Conservation (phyloP, 2,329 filamentous ascomycete genomes). For the Colletotrichum sp. region DNA sequence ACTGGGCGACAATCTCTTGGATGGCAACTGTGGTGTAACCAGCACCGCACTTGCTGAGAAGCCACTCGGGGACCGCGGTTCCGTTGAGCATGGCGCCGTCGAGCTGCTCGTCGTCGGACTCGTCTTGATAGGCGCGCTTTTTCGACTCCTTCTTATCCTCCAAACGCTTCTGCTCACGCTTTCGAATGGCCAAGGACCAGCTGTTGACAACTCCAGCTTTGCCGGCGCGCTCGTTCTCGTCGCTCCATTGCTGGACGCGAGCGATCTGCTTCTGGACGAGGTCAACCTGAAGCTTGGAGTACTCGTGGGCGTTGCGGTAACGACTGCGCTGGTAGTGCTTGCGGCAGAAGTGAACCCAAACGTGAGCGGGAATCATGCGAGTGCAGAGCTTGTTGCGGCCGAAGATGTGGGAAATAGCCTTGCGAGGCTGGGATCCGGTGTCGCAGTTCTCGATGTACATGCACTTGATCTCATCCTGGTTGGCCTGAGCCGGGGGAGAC, state of each 20-base stretch:
- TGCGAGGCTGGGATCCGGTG: constrained; percentile 67
- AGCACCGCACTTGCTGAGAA: constrained; percentile 48
- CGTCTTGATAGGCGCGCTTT: constrained; percentile 31
- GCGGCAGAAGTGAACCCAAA: constrained; percentile 80
- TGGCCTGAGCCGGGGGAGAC: constrained; percentile 3
- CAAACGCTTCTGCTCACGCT: constrained; percentile 66
- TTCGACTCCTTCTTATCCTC: constrained; percentile 41
- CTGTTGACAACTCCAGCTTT: constrained; percentile 52
- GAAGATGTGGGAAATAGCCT: constrained; percentile 82
- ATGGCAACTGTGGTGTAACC: constrained; percentile 55
- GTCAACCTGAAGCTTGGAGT: constrained; percentile 67
- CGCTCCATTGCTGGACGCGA: constrained; percentile 68
- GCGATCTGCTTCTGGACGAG: constrained; percentile 67
- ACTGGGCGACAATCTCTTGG: constrained; percentile 47
- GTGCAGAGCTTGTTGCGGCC: constrained; percentile 84
- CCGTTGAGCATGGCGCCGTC: constrained; percentile 35
- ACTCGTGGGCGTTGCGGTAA: constrained; percentile 68
- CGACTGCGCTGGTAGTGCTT: constrained; percentile 82
- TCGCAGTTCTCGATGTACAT: constrained; percentile 63
- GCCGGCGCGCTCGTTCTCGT: constrained; percentile 45
- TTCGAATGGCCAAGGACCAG: constrained; percentile 69
- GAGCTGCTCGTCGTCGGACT: constrained; percentile 34
- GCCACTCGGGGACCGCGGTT: constrained; percentile 54
- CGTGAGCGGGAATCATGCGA: constrained; percentile 67
- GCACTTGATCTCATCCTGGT: constrained; percentile 39